Evolutionary conservation across 371 early-diverging fungal species (phyloP), one percentile per base, ranked within the genome.

Genomic region (Lichtheimia ramosa): DNA sequence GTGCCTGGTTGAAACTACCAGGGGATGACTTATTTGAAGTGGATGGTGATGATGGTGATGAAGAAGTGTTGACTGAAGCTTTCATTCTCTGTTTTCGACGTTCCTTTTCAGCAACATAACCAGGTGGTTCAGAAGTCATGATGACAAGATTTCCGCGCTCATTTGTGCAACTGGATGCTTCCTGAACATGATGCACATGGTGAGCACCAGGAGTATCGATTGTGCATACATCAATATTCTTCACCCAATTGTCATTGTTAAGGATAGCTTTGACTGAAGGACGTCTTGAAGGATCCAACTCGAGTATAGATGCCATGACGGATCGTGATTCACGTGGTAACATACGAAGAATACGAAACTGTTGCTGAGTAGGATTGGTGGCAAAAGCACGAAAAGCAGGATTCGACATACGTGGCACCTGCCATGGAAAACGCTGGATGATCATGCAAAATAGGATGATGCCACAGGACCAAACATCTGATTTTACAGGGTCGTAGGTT

Each of bases 381-480:
- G 70, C 77, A 66, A 81, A 83, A 2, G 79, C 72, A n/a, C 70
- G 64, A 58, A 79, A 83, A 4, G 83, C 76, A 42, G 69, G 80
- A 63, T 89, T 89, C 15, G 78, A 79, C n/a, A 59, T 58, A 27
- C 82, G 81, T 13, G 90, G 88, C 5, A 85, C 61, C 16, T 86
- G 77, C 91, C 91, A 92, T 8, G 89, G 90, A 65, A 92, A 92
- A 43, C 87, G 82, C 21, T 84, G 83, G 25, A 88, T 74, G 52
- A 83, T 83, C 89, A 92, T 88, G 60, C 89, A 87, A 56, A 90
- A 70, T 70, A 86, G 89, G 58, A 92, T 87, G 46, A 92, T 88
- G n/a, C 87, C 92, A 54, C 88, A 71, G 27, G 89, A 89, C 92
- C 92, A 92, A 39, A 89, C 64, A 69, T 92, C 92, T 23, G 88